Conservation (phyloP, 306 rosid species). For the Parietaria judaica region DNA sequence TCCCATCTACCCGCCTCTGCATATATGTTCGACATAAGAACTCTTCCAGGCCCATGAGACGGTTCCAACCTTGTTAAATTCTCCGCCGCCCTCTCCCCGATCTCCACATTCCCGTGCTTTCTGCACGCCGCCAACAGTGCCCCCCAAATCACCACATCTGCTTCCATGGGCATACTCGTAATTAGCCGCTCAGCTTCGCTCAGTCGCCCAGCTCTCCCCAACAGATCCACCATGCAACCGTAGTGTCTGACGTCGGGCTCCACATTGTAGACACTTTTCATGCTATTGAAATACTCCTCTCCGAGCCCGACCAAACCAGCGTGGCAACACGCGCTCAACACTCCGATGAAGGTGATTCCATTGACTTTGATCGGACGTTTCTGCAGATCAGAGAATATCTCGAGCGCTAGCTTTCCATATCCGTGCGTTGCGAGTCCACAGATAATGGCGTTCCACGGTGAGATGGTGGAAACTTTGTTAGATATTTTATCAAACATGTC, state of each 20-base stretch:
- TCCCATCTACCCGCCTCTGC: slow-evolving; percentile 87
- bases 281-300: slow-evolving; percentile 55
- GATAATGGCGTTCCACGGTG: slow-evolving; percentile 88
- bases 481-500: slow-evolving; percentile 50
- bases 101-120: slow-evolving; percentile 62
- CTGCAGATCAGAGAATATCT: slow-evolving; percentile 61
- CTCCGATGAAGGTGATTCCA: slow-evolving; percentile 75
- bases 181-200: slow-evolving; percentile 67
- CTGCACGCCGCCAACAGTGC: slow-evolving; percentile 78
- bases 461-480: slow-evolving; percentile 40
- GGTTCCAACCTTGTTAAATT: slow-evolving; percentile 56
- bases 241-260: slow-evolving; percentile 87
- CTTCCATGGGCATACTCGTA: slow-evolving; percentile 73
- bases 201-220: slow-evolving; percentile 78
- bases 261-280: slow-evolving; percentile 54
- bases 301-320: slow-evolving; percentile 71
- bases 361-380: slow-evolving; percentile 47
- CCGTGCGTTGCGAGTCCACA: slow-evolving; percentile 87
- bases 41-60: slow-evolving; percentile 69
- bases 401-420: slow-evolving; percentile 51
- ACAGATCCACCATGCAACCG: slow-evolving; percentile 88
- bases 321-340: slow-evolving; percentile 84
- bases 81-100: slow-evolving; percentile 78
- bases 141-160: slow-evolving; percentile 85
- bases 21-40: slow-evolving; percentile 70